These are phyloP conservation scores for Claviceps maximensis DNA, from an alignment of 2,329 filamentous ascomycete species.

Conservation along the genomic window DNA sequence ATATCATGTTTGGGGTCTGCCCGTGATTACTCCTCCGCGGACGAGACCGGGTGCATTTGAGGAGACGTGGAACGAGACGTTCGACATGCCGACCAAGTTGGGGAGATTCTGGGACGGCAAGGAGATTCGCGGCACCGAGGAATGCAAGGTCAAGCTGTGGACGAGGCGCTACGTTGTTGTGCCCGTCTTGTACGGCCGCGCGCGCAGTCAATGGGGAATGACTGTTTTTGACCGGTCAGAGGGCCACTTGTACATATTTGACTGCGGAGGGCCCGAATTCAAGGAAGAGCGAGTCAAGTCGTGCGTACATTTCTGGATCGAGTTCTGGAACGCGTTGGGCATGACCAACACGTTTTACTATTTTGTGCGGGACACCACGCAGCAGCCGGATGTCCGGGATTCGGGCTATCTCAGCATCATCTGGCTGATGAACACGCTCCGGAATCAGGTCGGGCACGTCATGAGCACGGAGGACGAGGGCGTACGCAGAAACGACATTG, in stretches of 20 bases:
- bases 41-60: not conserved
- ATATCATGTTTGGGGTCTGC: conserved; percentile 3
- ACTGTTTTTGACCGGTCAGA: conserved; percentile 11
- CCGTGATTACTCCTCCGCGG: not conserved
- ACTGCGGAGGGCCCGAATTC: conserved; percentile 4
- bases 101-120: conserved; percentile 3
- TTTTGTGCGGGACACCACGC: conserved; percentile 6
- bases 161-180: conserved; percentile 8
- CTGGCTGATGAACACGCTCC: conserved; percentile 10
- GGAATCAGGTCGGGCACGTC: conserved; percentile 8
- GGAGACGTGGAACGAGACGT: conserved; percentile 1
- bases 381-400: conserved; percentile 2
- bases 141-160: conserved; percentile 2
- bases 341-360: conserved; percentile 10
- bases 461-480: conserved; percentile 2
- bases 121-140: not conserved
- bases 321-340: conserved; percentile 9
- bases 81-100: conserved; percentile 2
- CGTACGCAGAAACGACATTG: not conserved
- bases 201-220: conserved; percentile 10
- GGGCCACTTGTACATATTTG: conserved; percentile 11
- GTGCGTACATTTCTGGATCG: conserved; percentile 10
- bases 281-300: conserved; percentile 7
- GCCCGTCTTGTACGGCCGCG: conserved; percentile 6
- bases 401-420: conserved; percentile 7